Conservation (phyloP, 768 basidiomycete genomes). For the Chalciporus chontae region DNA sequence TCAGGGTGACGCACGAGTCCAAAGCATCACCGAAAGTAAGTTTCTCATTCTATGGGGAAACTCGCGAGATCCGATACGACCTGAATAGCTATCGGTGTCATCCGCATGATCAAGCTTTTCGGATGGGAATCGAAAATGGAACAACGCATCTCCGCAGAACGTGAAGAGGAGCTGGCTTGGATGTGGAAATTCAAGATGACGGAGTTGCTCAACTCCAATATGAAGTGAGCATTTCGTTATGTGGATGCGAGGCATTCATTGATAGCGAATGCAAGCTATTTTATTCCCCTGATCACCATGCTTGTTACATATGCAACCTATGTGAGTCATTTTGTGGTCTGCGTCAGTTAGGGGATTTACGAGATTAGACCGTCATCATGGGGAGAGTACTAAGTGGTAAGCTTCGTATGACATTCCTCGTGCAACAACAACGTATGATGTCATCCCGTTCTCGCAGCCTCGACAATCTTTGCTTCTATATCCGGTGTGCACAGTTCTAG, state of each 20-base stretch:
- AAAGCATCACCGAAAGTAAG: slow-evolving; percentile 58
- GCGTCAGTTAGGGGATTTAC: too few species aligned
- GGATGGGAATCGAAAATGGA: slow-evolving; percentile 61
- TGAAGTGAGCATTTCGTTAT: slow-evolving; percentile 3
- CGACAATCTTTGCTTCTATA: slow-evolving; percentile 39
- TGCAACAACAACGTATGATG: too few species aligned
- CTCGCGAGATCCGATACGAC: too few species aligned
- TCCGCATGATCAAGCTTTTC: slow-evolving; percentile 31
- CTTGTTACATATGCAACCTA: slow-evolving; percentile 59
- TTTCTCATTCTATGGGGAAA: neutral
- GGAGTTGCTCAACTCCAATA: slow-evolving; percentile 39
- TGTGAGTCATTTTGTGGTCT: slow-evolving; percentile 30
- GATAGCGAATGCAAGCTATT: slow-evolving; percentile 35
- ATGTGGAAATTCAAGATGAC: slow-evolving; percentile 52
- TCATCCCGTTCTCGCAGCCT: slow-evolving; percentile 14
- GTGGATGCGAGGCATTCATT: neutral
- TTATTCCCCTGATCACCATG: slow-evolving; percentile 66
- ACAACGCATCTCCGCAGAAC: slow-evolving; percentile 48
- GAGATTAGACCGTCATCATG: slow-evolving; percentile 11
- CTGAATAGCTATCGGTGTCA: too few species aligned
- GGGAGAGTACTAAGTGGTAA: slow-evolving; percentile 9
- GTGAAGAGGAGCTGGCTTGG: slow-evolving; percentile 57
- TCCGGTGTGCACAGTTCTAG: slow-evolving; percentile 16
- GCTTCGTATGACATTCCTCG: too few species aligned
- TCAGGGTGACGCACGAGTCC: slow-evolving; percentile 56